Base-by-base conservation (phyloP, 2,329 filamentous ascomycete species). In the Acarospora socialis region DNA sequence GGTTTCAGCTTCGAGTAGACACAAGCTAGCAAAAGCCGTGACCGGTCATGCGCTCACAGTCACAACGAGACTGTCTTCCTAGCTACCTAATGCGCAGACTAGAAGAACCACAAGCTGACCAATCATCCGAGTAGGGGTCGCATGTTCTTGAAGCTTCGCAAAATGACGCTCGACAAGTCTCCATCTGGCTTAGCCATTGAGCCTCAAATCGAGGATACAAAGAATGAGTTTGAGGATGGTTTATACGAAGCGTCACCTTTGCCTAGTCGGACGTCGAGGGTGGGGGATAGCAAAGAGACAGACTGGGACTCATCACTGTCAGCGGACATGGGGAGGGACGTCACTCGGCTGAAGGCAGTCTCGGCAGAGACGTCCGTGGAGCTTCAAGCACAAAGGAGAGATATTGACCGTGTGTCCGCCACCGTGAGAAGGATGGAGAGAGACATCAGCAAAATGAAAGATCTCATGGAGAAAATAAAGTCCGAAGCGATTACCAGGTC, bases 81-180 rank as follows among this genome's bases (percentile, higher is more conserved):
- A 8, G 8, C 12, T 15, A 15, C 16, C 23, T 25, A 13, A 6
- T 8, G 6, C 16, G 8, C 16, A 10, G 16, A 25, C 23, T 5
- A 7, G 6, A 7, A 25, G n/a, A n/a, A n/a, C n/a, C n/a, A n/a
- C n/a, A n/a, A n/a, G n/a, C n/a, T 25, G 12, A 25, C 12, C 23
- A n/a, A 5, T 7, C 16, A 13, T 10, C 7, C 14, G 14, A 20
- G 6, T n/a, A 36, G 34, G n/a, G 28, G 32, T 17, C 29, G 34
- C 18, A 32, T 21, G 23, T 36, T 32, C 23, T 20, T 36, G 6
- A 32, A 36, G 21, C 29, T 36, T 18, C 17, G 22, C 10, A 32
- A 36, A 16, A 32, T 36, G 34, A 28, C 20, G 5, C n/a, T 36
- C n/a, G n/a, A n/a, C 10, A 31, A 21, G 22, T 32, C 29, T 17